Conservation (phyloP, 1,284 basidiomycete species). For the Cutaneotrichosporon curvatum region DNA sequence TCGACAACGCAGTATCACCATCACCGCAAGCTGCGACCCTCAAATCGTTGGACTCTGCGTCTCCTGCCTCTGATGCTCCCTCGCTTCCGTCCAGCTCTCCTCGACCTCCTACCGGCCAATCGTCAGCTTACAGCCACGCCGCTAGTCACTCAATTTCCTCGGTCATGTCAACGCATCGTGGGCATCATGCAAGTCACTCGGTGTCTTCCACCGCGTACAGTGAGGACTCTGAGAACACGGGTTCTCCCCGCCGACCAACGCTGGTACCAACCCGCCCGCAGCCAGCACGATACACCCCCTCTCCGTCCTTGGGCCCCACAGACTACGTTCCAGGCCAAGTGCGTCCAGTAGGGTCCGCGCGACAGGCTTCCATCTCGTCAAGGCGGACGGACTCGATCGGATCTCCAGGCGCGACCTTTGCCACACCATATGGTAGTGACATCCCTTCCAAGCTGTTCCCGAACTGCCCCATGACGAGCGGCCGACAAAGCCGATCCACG, state of each 20-base stretch:
- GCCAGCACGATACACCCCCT: slow-evolving; percentile 29
- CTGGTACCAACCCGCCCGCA: slow-evolving; percentile 31
- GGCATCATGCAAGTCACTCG: slow-evolving; percentile 1
- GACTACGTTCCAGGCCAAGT: slow-evolving; percentile 40
- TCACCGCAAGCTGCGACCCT: too few species aligned
- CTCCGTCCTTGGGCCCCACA: slow-evolving; percentile 4
- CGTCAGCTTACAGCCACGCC: too few species aligned
- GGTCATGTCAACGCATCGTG: not conserved
- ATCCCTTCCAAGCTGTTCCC: too few species aligned
- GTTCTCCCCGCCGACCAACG: slow-evolving; percentile 13
- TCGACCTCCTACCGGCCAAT: too few species aligned
- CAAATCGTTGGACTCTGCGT: too few species aligned
- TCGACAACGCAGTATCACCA: too few species aligned
- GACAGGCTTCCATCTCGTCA: slow-evolving; percentile 4
- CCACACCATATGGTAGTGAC: too few species aligned
- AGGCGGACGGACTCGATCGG: not conserved
- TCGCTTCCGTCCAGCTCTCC: too few species aligned
- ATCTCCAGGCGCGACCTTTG: not conserved
- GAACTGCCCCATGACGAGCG: too few species aligned
- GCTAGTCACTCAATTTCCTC: too few species aligned
- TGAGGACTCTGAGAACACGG: not conserved
- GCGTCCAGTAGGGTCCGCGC: slow-evolving; percentile 29
- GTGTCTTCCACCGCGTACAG: slow-evolving; percentile 3
- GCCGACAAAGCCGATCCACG: too few species aligned
- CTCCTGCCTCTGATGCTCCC: too few species aligned